Evolutionary conservation across 306 rosid species (phyloP), one percentile per base, ranked within the genome.

Genomic region (Cajanus cajan): DNA sequence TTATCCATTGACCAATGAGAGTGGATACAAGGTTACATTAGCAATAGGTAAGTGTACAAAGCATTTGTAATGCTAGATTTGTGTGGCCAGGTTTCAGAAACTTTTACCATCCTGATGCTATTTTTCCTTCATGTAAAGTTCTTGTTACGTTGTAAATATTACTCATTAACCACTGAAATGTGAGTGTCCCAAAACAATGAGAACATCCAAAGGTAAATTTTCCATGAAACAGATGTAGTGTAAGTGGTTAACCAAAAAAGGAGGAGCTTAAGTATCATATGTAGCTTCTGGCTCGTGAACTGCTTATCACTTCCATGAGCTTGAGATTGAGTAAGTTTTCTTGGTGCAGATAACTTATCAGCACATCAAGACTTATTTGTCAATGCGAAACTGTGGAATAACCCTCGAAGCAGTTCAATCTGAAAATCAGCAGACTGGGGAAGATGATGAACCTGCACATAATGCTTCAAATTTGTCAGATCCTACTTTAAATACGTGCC

Each of bases 321-420:
- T 75, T 64, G 77, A 67, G 48, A 74, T 58, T 65, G 76, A 85
- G 48, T 50, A 80, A 71, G 45, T 80, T 80, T 78, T 66, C 5
- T 48, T 57, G 41, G 73, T 87, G 78, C 72, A 94, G 98, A 62
- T 91, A 73, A 90, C 76, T 68, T 94, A 94, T 78, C 63, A 36
- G 66, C 97, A 89, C 68, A 91, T 94, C 89, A 91, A 86, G 90
- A 65, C 77, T 25, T 86, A 66, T 82, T 86, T 91, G 86, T 28
- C 77, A 33, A 82, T 91, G 94, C 88, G 15, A 78, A 85, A 79
- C 19, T 77, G 34, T 71, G 97, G 90, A 79, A 63, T 82, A 37
- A 74, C 88, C 78, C 71, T 82, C 1, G 90, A 86, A 71, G 83
- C 34, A 57, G 52, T 39, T 70, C 84, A 25, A 31, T 51, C 82